Conservation (phyloP, 192 early-diverging fungal species). For the Umbelopsis sp. region DNA sequence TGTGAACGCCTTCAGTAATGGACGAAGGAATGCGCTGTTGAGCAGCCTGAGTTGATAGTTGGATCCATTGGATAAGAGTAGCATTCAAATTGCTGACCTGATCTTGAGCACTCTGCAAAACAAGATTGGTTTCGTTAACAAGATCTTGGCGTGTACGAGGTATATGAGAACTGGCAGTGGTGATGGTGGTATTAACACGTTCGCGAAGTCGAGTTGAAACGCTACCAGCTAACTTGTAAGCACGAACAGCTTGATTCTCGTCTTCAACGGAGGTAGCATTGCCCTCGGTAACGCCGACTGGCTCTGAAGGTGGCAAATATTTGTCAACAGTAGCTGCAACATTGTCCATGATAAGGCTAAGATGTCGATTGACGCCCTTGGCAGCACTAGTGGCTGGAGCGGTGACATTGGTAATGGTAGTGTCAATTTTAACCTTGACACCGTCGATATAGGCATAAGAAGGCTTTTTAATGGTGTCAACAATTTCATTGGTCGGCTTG, state of each 20-base stretch:
- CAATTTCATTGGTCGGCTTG: constrained; percentile 63
- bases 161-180: constrained; percentile 25
- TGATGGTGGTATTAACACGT: constrained; percentile 31
- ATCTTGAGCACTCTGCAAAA: constrained; percentile 29
- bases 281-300: background rate
- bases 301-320: constrained; percentile 34
- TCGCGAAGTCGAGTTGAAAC: constrained; percentile 32
- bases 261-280: constrained; percentile 17
- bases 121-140: constrained; percentile 27
- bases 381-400: constrained; percentile 54
- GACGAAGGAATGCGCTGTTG: constrained; percentile 25
- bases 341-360: constrained; percentile 52
- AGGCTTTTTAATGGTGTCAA: constrained; percentile 55
- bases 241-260: constrained; percentile 36
- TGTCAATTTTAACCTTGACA: constrained; percentile 31
- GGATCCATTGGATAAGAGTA: constrained; percentile 23
- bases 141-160: constrained; percentile 32
- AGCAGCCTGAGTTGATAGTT: constrained; percentile 31
- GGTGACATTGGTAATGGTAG: constrained; percentile 16
- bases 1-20: constrained; percentile 23
- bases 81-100: constrained; percentile 32
- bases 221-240: constrained; percentile 29
- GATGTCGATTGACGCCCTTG: constrained; percentile 30
- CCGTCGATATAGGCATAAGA: constrained; percentile 53
- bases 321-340: constrained; percentile 48